These are phyloP conservation scores for Microstegium vimineum DNA, from an alignment of 176 grass and related monocot genomes.

Conservation along the genomic window DNA sequence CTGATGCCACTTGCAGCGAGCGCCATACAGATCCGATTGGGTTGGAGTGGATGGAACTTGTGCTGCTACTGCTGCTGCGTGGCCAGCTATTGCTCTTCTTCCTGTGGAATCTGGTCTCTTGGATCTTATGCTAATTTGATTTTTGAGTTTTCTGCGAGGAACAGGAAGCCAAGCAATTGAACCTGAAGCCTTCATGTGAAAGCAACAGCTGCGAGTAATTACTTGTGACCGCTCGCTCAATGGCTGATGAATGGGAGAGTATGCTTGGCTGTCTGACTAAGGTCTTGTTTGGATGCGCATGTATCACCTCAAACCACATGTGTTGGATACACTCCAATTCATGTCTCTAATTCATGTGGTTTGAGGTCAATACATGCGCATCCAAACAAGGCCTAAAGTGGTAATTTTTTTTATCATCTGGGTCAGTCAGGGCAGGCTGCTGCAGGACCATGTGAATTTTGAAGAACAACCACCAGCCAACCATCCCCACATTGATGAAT, in stretches of 20 bases:
- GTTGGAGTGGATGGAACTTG: neutral
- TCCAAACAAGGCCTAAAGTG: too few species aligned
- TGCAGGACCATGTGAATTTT: neutral
- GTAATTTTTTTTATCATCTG: neutral
- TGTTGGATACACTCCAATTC: too few species aligned
- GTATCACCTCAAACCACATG: too few species aligned
- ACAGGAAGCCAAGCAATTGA: neutral
- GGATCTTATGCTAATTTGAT: neutral
- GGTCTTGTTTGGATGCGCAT: too few species aligned
- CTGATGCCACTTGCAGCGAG: neutral
- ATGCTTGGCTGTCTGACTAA: neutral
- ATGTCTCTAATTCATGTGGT: too few species aligned
- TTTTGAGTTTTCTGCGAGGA: neutral
- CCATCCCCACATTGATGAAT: neutral
- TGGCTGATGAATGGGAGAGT: neutral
- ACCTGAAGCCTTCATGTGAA: conserved; percentile 16
- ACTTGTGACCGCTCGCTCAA: neutral
- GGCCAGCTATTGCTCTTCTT: neutral
- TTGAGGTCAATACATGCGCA: too few species aligned
- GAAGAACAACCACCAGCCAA: neutral
- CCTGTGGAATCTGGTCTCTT: neutral
- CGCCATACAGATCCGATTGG: neutral
- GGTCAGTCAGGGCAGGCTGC: neutral
- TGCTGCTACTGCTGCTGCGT: too few species aligned
- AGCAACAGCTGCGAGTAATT: neutral